phyloP scores from a whole-genome alignment of 345 rosid genomes.

The Aegle marmelos region DNA sequence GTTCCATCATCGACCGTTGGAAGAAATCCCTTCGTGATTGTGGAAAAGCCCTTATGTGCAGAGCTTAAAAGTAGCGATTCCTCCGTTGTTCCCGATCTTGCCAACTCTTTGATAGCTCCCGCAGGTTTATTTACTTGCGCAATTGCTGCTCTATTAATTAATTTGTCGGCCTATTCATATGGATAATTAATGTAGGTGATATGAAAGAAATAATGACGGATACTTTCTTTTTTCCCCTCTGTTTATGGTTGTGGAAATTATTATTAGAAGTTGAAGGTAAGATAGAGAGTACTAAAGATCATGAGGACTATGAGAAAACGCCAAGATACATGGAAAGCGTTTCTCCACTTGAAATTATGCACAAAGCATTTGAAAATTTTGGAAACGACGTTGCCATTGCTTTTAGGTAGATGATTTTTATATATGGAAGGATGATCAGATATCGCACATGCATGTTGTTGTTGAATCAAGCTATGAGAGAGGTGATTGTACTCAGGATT shows the following conservation, averaged over 20 bases:
- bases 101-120: background rate
- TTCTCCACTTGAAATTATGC: slow-evolving; percentile 2
- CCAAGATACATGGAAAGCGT: background rate
- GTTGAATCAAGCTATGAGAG: background rate
- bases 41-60: slow-evolving; percentile 1
- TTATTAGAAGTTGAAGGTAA: background rate
- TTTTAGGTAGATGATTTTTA: slow-evolving; percentile 1
- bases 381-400: slow-evolving; percentile 19
- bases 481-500: background rate
- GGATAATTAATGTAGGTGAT: too few relatives aligned
- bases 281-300: too few relatives aligned
- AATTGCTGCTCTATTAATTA: background rate
- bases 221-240: background rate
- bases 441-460: background rate
- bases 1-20: background rate
- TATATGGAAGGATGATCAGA: background rate
- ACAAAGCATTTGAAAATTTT: background rate
- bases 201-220: background rate
- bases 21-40: background rate
- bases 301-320: background rate
- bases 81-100: slow-evolving; percentile 11
- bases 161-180: background rate
- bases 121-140: slow-evolving; percentile 3
- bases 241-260: background rate
- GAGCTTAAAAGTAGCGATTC: slow-evolving; percentile 17